phyloP scores from a whole-genome alignment of 768 basidiomycete genomes.

The Russula abietina region DNA sequence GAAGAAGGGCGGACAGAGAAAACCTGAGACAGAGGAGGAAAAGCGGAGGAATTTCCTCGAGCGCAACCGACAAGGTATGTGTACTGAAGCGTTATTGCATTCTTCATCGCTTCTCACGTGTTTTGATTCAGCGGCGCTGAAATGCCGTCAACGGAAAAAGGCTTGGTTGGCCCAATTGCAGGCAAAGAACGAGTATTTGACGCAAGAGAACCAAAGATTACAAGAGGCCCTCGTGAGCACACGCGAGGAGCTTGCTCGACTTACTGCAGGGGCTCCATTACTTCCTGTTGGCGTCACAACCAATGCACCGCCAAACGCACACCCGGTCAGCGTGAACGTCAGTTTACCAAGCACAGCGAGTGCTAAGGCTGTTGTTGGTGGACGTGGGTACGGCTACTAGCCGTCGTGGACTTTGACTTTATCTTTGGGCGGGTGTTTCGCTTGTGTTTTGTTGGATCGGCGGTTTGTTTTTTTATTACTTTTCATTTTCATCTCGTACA shows the following conservation, averaged over 20 bases:
- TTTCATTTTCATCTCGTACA: constrained; percentile 14
- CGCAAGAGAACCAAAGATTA: constrained; percentile 93
- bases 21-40: constrained; percentile 96
- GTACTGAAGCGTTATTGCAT: constrained; percentile 9
- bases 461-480: constrained; percentile 19
- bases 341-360: constrained; percentile 12
- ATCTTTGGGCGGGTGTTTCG: background rate
- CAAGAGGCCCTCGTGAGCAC: constrained; percentile 80
- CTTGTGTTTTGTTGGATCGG: constrained; percentile 11
- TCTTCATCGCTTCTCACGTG: constrained; percentile 8
- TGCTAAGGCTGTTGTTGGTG: constrained; percentile 8
- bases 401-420: background rate
- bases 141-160: constrained; percentile 98
- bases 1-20: constrained; percentile 44
- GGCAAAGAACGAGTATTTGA: constrained; percentile 85
- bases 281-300: constrained; percentile 7
- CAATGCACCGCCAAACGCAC: constrained; percentile 13
- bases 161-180: constrained; percentile 93
- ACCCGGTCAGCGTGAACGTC: constrained; percentile 25
- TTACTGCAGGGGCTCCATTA: constrained; percentile 42
- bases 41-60: constrained; percentile 96
- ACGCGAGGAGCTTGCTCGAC: constrained; percentile 85
- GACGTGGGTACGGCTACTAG: constrained; percentile 24
- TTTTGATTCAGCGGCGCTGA: constrained; percentile 73
- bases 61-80: constrained; percentile 90